These are phyloP conservation scores for Fraxinus dipetala DNA, from an alignment of 305 asterid genomes.

Conservation along the genomic window DNA sequence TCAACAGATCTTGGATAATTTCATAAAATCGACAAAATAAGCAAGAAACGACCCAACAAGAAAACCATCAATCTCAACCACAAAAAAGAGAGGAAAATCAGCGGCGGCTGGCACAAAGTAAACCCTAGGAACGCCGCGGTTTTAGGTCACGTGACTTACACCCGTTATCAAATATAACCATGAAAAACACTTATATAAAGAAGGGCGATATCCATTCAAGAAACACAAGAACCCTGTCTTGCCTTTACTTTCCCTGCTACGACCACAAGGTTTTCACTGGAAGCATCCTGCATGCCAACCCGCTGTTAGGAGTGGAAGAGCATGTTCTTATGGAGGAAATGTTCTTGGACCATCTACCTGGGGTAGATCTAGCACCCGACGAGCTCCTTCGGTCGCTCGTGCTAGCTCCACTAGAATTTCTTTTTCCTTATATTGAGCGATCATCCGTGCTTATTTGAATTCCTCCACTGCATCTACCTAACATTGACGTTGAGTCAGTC, in stretches of 20 bases:
- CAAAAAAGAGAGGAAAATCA: background rate
- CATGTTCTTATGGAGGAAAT: background rate
- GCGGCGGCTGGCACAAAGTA: background rate
- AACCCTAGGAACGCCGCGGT: background rate
- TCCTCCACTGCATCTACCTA: background rate
- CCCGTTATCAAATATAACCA: background rate
- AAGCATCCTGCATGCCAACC: background rate
- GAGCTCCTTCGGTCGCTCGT: background rate
- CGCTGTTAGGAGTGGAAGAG: background rate
- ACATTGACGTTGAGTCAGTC: background rate
- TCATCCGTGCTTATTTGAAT: background rate
- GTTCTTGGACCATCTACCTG: background rate
- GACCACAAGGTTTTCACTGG: background rate
- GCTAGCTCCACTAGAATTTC: background rate
- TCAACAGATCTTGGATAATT: background rate
- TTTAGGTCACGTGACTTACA: background rate
- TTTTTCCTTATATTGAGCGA: too few species aligned
- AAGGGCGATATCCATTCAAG: background rate
- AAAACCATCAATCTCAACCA: too few species aligned
- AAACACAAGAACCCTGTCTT: background rate
- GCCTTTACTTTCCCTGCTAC: background rate
- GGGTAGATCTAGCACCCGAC: background rate
- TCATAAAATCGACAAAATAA: background rate
- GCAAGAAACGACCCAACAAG: background rate
- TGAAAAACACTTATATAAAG: background rate